Evolutionary conservation across 352 stramenopile species (phyloP).

Genomic region (Globisporangium yorkense): DNA sequence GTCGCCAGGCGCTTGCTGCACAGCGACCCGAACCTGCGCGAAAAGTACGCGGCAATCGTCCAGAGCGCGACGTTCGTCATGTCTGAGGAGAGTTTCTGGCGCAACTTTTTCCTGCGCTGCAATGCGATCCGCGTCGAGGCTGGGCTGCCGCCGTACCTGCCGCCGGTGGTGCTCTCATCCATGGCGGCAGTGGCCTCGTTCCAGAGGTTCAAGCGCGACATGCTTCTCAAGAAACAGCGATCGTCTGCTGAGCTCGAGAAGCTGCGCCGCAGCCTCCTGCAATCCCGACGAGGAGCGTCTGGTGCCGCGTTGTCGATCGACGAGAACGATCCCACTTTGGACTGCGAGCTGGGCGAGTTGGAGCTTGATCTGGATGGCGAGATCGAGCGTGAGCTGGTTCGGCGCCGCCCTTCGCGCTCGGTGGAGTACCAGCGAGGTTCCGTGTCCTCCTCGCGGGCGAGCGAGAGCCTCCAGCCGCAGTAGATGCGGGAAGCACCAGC

Average conservation of each 20-base stretch:
- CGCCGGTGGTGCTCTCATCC: slow-evolving; percentile 27
- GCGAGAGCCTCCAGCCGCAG: neutral
- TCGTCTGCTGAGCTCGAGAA: slow-evolving; percentile 27
- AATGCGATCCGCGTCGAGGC: slow-evolving; percentile 39
- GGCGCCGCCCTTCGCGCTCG: slow-evolving; percentile 40
- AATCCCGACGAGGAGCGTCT: slow-evolving; percentile 14
- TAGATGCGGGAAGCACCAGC: neutral
- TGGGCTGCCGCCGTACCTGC: slow-evolving; percentile 41
- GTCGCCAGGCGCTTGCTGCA: slow-evolving; percentile 42
- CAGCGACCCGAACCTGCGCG: slow-evolving; percentile 53
- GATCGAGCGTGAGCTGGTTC: slow-evolving; percentile 63
- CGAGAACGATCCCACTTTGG: slow-evolving; percentile 17
- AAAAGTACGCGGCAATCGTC: slow-evolving; percentile 48
- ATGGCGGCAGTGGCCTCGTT: slow-evolving; percentile 32
- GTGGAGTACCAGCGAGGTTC: slow-evolving; percentile 17
- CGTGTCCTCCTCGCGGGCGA: neutral
- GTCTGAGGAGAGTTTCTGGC: slow-evolving; percentile 54
- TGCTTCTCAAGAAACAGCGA: slow-evolving; percentile 39
- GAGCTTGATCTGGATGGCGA: slow-evolving; percentile 67
- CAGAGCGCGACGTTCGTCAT: slow-evolving; percentile 30
- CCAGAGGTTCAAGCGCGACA: slow-evolving; percentile 40
- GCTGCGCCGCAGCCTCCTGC: slow-evolving; percentile 27
- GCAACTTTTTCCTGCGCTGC: slow-evolving; percentile 68
- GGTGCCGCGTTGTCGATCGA: slow-evolving; percentile 16
- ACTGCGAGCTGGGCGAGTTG: slow-evolving; percentile 39